Conservation (phyloP, 2,329 filamentous ascomycete species). For the Colletotrichum lupini region DNA sequence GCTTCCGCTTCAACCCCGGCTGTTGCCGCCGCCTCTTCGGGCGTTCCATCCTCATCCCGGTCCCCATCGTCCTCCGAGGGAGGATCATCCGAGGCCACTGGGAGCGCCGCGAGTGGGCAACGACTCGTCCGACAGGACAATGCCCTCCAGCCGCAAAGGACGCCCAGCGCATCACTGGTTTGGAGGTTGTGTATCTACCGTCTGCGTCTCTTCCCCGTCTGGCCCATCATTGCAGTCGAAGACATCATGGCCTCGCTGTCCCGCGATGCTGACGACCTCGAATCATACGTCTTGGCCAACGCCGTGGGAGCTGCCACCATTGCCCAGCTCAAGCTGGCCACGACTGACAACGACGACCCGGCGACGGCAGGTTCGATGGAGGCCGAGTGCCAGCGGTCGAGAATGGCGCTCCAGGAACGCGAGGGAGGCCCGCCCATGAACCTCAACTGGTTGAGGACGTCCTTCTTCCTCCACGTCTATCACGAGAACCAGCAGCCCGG, state of each 20-base stretch:
- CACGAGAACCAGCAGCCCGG: slow-evolving; percentile 60
- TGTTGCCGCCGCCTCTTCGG: neutral
- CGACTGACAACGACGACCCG: slow-evolving; percentile 44
- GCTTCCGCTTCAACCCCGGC: neutral
- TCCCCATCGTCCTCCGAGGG: slow-evolving; percentile 26
- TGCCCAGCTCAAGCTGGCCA: slow-evolving; percentile 57
- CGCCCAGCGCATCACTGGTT: slow-evolving; percentile 36
- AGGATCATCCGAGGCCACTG: slow-evolving; percentile 10
- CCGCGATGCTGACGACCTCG: slow-evolving; percentile 45
- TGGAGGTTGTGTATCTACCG: slow-evolving; percentile 55
- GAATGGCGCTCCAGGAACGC: slow-evolving; percentile 37
- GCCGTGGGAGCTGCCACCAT: slow-evolving; percentile 60
- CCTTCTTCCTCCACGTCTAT: slow-evolving; percentile 64
- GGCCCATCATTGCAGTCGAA: slow-evolving; percentile 60
- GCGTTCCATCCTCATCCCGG: slow-evolving; percentile 10
- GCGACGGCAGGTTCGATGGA: slow-evolving; percentile 47
- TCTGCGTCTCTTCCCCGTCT: slow-evolving; percentile 62
- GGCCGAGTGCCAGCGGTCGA: slow-evolving; percentile 48
- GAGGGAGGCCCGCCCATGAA: slow-evolving; percentile 44
- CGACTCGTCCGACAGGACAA: slow-evolving; percentile 12
- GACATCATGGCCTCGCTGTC: slow-evolving; percentile 52
- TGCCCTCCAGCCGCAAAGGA: slow-evolving; percentile 12
- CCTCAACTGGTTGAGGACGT: slow-evolving; percentile 55
- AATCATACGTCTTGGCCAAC: slow-evolving; percentile 54
- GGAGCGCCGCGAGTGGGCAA: neutral